Base-by-base conservation (phyloP, 257 asterid species). In the Jacaranda mimosifolia region DNA sequence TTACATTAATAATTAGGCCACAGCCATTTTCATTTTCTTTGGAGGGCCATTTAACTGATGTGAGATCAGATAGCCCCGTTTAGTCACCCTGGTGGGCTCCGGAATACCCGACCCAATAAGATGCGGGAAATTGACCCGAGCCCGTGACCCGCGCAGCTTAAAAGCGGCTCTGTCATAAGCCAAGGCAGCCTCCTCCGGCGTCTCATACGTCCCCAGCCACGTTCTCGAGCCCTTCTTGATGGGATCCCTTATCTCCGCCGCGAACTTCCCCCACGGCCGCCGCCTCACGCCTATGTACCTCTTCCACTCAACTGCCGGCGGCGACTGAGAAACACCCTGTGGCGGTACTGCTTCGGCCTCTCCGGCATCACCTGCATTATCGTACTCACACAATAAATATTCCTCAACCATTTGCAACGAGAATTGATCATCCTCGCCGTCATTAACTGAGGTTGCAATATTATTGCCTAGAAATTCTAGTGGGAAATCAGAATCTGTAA, bases 171-270 rank as follows among this genome's bases (percentile, higher is more conserved):
- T 64, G 35, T 88, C 93, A 12, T 85, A 86, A 19, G 91, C 91
- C 83, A 86, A 6, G 17, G 91, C 93, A 9, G 93, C 93, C 49
- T 88, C 93, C 32, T 26, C 42, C 82, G 89, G 84, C 55, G 88
- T 84, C 86, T 81, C 82, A 26, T 88, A 86, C 13, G 92, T 83
- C 26, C 92, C 90, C 6, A 88, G 79, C 92, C 92, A 88, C 49
- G 77, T 11, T 57, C 90, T 82, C 32, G 32, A 26, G 32, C 32
- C 32, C 32, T 26, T 26, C 32, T 26, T 26, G 32, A 26, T 2
- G 32, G 32, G 32, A 26, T 26, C 32, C 32, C 32, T 26, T 26
- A 26, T 26, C 32, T 26, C 32, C 32, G 32, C 32, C 32, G 32
- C 32, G 32, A 26, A 26, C 32, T 26, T 26, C 32, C 32, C 32